Evolutionary conservation across 257 asterid species (phyloP), one percentile per base, ranked within the genome.

Genomic region (Solanum virginianum): DNA sequence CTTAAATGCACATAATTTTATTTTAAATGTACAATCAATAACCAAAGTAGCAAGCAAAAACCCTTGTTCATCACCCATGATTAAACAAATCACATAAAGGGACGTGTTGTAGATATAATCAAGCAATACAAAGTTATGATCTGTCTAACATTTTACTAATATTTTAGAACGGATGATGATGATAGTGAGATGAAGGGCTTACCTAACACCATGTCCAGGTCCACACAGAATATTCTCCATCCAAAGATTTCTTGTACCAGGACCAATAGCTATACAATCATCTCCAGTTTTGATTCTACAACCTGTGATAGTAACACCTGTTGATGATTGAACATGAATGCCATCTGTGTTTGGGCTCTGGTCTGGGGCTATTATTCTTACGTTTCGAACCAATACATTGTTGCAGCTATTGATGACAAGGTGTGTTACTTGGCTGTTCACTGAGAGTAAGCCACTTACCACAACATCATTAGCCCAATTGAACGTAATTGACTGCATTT

Each of bases 141-240:
- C 1, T 36, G 3, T 69, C 1, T 11, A 3, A 41, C 15, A 69
- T 10, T 2, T 70, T 39, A 41, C 36, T 32, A 32, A 39, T 1
- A 11, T 17, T 69, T 69, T 69, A 5, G 5, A 43, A 43, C 3
- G 6, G 7, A 43, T n/a, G 10, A 43, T 7, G 17, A 26, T 15
- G 13, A 5, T 32, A 69, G 49, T 36, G 39, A 36, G 12, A 68
- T 8, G 77, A 17, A 69, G 24, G 2, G 2, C n/a, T 72, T 47
- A 85, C 97, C 97, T 92, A 51, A 93, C 83, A 26, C 98, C 98
- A 56, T 94, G 95, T 49, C 98, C 98, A 10, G 95, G 97, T 55
- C 96, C 96, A 22, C 98, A 94, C 11, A 85, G 86, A 70, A 91
- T 91, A n/a, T 85, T 88, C 41, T 91, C 94, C 89, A 92, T 90